Evolutionary conservation across 768 basidiomycete species (phyloP), one percentile per base, ranked within the genome.

Genomic region (Leccinum imitatum): DNA sequence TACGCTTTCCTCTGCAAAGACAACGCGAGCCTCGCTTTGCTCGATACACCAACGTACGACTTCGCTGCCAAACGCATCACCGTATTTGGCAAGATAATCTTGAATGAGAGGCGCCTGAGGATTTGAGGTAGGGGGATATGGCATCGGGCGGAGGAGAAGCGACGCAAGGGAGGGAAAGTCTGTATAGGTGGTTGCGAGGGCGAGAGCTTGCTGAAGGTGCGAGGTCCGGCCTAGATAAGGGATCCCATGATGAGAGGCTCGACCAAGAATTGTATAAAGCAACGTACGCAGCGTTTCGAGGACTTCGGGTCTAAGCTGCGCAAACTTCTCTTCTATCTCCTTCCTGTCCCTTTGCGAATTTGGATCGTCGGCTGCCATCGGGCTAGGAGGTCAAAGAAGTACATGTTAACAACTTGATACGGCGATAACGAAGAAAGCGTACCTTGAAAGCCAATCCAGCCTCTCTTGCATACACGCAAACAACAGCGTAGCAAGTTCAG

Each of bases 21-120:
- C 81, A 6, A 87, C 83, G 13, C 93, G 84, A 23, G 92, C 74
- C 74, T 93, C 93, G 17, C 91, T 91, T 63, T 95, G 87, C 64
- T 93, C 90, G 53, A 96, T 90, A 71, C 93, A 96, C 91, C 91
- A 97, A 67, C 86, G 84, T 69, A 91, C 95, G n/a, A 97, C 79
- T 67, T 93, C 88, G n/a, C 81, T 85, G 0, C 94, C 89, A 64
- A 98, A 98, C 13, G 84, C 85, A 35, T 93, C 87, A 53, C 87
- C 84, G 75, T 89, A 96, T 66, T 80, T 81, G 50, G 89, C 82
- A 59, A 95, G 84, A 73, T 94, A 97, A 5, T 72, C 70, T 66
- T 87, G 82, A 17, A 94, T 87, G 19, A 86, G 79, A 25, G 75
- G 69, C 2, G 79, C 78, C 65, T 89, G 79, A 1, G 89, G 86